Base-by-base conservation (phyloP, 768 basidiomycete species). In the Rhodotorula babjevae region DNA sequence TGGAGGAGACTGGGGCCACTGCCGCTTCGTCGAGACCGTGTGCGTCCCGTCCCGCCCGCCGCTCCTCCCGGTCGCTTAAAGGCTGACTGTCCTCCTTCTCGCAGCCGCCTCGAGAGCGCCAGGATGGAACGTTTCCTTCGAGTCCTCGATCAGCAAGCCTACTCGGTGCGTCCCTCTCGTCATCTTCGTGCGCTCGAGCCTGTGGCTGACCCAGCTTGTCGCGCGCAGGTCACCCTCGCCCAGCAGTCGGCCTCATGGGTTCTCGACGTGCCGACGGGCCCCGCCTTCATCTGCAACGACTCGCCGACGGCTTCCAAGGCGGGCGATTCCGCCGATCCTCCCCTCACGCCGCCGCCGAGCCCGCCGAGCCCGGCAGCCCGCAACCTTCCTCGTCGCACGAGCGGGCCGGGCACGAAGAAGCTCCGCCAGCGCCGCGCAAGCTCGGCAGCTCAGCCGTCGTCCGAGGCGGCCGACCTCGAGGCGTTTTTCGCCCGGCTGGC, bases 1-100 rank as follows among this genome's bases (percentile, higher is more conserved):
- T 0, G 74, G 74, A 3, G 74, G 74, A 1, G 74, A 76, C 29
- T 72, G 71, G 68, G 71, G 71, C 0, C 74, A 76, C 29, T 53
- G 50, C 18, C 61, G 62, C 12, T 76, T 72, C 16, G 66, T 76
- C 6, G 61, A 67, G 46, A 69, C 63, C 0, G 47, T 76, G 69
- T 74, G 31, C 46, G 68, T 29, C 3, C 27, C 8, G 9, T 12
- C 46, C 15, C 9, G 47, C 31, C 44, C 14, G n/a, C 11, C 19
- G 3, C 50, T 15, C 25, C 33, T 36, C 16, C 52, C 18, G 29
- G 12, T 21, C 8, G 23, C 29, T 9, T 31, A 1, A 12, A 8
- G 3, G 15, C 27, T 7, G 11, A 12, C 19, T 36, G 19, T 25
- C 6, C 31, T 36, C 31, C 3, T 2, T 16, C 29, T 31, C 27